Base-by-base conservation (phyloP, 768 basidiomycete genomes). In the Termitomyces sp. region DNA sequence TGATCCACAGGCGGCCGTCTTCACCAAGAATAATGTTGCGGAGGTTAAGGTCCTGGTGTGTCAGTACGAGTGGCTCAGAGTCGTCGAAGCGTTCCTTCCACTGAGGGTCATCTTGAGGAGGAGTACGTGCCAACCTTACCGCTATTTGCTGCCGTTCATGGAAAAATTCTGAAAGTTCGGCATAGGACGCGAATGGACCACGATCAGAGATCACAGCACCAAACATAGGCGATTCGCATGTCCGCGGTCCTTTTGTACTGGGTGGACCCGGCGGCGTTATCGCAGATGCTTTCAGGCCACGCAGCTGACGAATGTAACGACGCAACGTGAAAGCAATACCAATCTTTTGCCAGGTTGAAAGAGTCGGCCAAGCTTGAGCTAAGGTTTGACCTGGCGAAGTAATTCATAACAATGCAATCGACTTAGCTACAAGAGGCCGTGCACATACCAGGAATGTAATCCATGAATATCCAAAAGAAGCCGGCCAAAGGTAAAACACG, bases 1-100 rank as follows among this genome's bases (percentile, higher is more conserved):
- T 22, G n/a, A 67, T 43, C 59, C 61, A 67, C 43, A 65, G 32
- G 2, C 34, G 49, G 22, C 64, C 61, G 48, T 64, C 61, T 12
- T 58, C 54, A 10, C 54, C 61, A 14, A 65, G 12, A 1, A 66
- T 58, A 17, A 66, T 60, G 32, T 64, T 62, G 6, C 54, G 56
- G 10, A 53, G 57, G 47, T 48, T 60, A 24, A 68, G 41, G 53
- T 63, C 60, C 37, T 61, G 58, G 46, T 66, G 59, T 2, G 59
- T 61, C 30, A 66, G 53, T 41, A 66, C 66, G 3, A 64, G 59
- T 50, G 64, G 65, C 34, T 32, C 38, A 3, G 61, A 62, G 52
- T 62, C 49, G 38, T 59, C 62, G 28, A 62, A 62, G 11, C 28
- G 14, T 12, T 45, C 51, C 2, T 38, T 45, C 32, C n/a, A n/a